Base-by-base conservation (phyloP, 495 filamentous ascomycete genomes). In the Aspergillus ostianus region DNA sequence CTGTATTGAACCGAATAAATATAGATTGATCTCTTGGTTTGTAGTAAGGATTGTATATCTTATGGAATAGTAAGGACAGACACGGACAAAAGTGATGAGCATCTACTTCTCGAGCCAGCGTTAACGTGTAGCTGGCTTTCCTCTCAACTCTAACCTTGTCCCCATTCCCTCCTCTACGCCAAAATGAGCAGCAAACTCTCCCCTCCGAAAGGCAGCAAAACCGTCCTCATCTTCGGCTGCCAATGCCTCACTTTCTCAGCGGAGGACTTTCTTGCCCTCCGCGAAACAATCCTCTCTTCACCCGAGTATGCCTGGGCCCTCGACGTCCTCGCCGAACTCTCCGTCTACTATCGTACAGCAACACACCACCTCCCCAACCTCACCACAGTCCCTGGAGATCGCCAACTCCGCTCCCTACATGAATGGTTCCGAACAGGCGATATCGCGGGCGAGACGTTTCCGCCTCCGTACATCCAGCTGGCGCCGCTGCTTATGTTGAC, bases 401-500 rank as follows among this genome's bases (percentile, higher is more conserved):
- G 62, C 41, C 64, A 68, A 41, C 65, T 71, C 18, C 63, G 67
- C 13, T 63, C 62, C 15, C 51, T 73, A 36, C 54, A 55, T 7
- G 48, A 63, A 49, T 71, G 69, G 56, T 68, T 72, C 30, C 56
- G 62, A 9, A 63, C 64, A n/a, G 64, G 64, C 9, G 59, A 68
- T 13, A 20, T 67, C 8, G 15, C 56, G 2, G 47, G 41, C 0
- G 62, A 63, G 2, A 26, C 10, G 13, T 69, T 69, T 45, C 64
- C 62, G 6, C 44, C 67, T 50, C 64, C 72, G 5, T 77, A 76
- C 55, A 60, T 70, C 12, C 58, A 73, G 9, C 67, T 77, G 46
- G 69, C 64, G 8, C 75, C 76, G 0, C 66, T 79, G n/a, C 62
- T 77, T 2, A 67, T 77, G 46, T 64, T 76, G 23, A 54, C 59